Base-by-base conservation (phyloP, 768 basidiomycete species). In the Rhodotorula toruloides region DNA sequence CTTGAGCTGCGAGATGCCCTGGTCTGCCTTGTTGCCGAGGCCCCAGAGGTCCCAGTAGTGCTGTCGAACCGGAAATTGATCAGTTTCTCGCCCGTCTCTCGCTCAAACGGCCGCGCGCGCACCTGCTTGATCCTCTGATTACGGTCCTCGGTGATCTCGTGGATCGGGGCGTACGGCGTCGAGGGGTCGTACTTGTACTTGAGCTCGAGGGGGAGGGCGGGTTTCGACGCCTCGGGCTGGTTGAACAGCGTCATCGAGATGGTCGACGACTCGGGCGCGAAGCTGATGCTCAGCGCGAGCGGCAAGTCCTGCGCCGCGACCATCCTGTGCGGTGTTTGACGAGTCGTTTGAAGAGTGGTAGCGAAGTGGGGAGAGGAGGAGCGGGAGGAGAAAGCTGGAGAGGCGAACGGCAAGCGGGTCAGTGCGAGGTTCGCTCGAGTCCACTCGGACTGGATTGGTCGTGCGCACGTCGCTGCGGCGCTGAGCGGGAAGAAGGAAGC, bases 11-110 rank as follows among this genome's bases (percentile, higher is more conserved):
- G 92, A 89, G 32, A 97, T 81, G 3, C 77, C 77, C 72, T 87
- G 84, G 36, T 52, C 42, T 43, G 54, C 43, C 21, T 42, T 29
- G 67, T 89, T 81, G 75, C 91, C 91, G 43, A 96, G 92, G 76
- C 91, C 94, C 96, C 96, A 98, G 40, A 98, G 79, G 76, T 87
- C 87, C 96, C 96, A 99, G 81, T 99, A 99, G 77, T 98, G 98
- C 73, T 88, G 61, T 37, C 21, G 56, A 34, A 21, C 31, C 36
- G 19, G 10, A 34, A 16, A 17, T 32, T 32, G 37, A n/a, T 63
- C 46, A 63, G 61, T n/a, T n/a, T n/a, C n/a, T n/a, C n/a, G n/a
- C n/a, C n/a, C n/a, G n/a, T n/a, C n/a, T n/a, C 29, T 4, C 34
- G 32, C 13, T 19, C 11, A 22, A 13, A 31, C 44, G 10, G 40